Evolutionary conservation across 2,329 filamentous ascomycete species (phyloP), one percentile per base, ranked within the genome.

Genomic region (Colletotrichum sojae): DNA sequence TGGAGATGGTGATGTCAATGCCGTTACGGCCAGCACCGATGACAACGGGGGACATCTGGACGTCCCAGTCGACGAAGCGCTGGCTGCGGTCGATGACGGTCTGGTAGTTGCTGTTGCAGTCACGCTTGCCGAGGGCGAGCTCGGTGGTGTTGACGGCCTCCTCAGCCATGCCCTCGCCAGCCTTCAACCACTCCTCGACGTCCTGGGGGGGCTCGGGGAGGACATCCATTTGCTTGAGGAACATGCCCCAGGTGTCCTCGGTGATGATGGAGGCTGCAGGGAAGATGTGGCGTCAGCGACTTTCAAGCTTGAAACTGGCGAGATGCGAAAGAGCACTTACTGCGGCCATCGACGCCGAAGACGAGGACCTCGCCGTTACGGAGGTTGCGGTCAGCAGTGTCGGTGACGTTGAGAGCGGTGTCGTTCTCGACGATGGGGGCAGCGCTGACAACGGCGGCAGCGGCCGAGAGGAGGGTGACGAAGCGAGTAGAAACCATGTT

Each of bases 1-100:
- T 60, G 36, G 68, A 55, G 39, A 71, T 48, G 31, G 64, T 63
- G 20, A 70, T 43, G 15, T 63, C 60, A 15, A 70, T 63, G n/a
- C 67, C 67, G 20, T 60, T 60, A n/a, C 36, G 20, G 9, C 64
- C 55, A 22, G 54, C 49, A 16, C 64, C 68, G 18, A 68, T 63
- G 49, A 70, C 59, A 36, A 70, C 64, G n/a, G 68, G 68, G 15
- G 65, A 69, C 65, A 69, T 69, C 43, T 69, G 65, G 8, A 64
- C 55, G 51, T 71, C 69, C 69, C 65, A 69, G 60, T 71, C 65
- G 52, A 69, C 61, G 46, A 71, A 71, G 36, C 69, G 65, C 60
- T 65, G 10, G 5, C 22, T 57, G 20, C 40, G 58, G 55, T 68
- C 64, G 40, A 51, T 49, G 5, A 71, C 48, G 31, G 31, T 59